These are phyloP conservation scores for Lepidium africanum DNA, from an alignment of 345 rosid species.

Conservation along the genomic window DNA sequence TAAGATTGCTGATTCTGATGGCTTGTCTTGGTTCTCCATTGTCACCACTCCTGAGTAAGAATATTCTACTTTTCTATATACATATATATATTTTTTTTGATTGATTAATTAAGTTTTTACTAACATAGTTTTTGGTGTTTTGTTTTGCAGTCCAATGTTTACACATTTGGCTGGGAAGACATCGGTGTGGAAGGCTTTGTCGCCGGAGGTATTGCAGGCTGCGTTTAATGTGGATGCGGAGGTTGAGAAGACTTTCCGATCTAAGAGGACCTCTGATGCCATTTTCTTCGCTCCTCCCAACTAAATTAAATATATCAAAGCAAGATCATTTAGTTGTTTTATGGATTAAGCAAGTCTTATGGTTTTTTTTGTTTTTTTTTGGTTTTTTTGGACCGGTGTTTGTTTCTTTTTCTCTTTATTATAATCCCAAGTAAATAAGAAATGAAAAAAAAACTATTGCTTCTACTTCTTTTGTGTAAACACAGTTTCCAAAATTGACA, in stretches of 20 bases:
- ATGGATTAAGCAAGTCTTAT: background rate
- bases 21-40: conserved; percentile 85
- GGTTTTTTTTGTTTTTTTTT: background rate
- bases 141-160: conserved; percentile 61
- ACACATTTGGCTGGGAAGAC: conserved; percentile 89
- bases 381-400: background rate
- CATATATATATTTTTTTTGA: too few species aligned
- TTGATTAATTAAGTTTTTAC: background rate
- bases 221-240: conserved; percentile 56
- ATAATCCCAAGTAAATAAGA: background rate
- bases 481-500: background rate
- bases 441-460: conserved; percentile 3
- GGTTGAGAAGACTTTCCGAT: conserved; percentile 56
- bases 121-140: background rate
- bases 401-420: background rate
- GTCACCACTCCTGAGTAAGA: conserved; percentile 84
- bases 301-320: background rate
- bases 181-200: conserved; percentile 75
- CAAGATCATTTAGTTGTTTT: background rate
- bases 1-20: conserved; percentile 76
- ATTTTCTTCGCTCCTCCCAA: conserved; percentile 83
- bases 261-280: conserved; percentile 66
- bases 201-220: conserved; percentile 72
- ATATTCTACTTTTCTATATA: background rate
- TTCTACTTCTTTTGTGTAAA: background rate